Percentiles rank a stretch among this genome's conserved stretches.
Conservation (phyloP, 1,284 basidiomycete genomes). For the Ganoderma meredithae region DNA sequence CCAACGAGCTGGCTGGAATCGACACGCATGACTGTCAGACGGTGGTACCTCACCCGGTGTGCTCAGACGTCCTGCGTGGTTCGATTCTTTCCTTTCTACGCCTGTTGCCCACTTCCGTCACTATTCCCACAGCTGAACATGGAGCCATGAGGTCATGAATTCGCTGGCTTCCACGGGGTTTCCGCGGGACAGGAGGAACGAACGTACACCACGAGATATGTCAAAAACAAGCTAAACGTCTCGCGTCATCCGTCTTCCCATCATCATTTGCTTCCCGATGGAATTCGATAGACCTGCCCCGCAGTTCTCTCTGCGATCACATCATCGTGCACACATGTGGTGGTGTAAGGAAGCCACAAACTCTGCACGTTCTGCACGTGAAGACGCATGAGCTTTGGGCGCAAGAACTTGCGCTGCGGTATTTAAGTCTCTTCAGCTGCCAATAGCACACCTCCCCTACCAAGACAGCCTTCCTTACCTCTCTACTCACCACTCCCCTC, state of each 20-base stretch:
- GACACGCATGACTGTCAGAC: neutral
- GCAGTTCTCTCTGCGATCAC: neutral
- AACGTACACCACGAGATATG: neutral
- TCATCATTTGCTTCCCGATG: constrained; percentile 4
- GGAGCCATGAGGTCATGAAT: neutral
- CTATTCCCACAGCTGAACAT: neutral
- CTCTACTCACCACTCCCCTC: neutral
- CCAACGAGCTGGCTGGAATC: neutral
- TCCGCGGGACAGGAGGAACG: neutral
- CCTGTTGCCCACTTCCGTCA: neutral
- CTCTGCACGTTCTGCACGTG: neutral
- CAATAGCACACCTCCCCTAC: neutral
- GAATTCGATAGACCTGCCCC: neutral
- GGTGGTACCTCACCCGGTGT: neutral
- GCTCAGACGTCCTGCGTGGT: neutral
- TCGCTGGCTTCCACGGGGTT: neutral
- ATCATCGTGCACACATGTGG: neutral
- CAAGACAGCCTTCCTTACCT: neutral
- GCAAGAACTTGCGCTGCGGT: neutral
- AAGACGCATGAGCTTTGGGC: neutral
- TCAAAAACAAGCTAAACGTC: neutral
- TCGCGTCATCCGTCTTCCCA: neutral
- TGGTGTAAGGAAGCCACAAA: neutral
- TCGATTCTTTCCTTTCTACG: neutral
- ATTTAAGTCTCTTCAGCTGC: neutral